Evolutionary conservation across 2,329 filamentous ascomycete genomes (phyloP).

Genomic region (Monilinia fructicola): DNA sequence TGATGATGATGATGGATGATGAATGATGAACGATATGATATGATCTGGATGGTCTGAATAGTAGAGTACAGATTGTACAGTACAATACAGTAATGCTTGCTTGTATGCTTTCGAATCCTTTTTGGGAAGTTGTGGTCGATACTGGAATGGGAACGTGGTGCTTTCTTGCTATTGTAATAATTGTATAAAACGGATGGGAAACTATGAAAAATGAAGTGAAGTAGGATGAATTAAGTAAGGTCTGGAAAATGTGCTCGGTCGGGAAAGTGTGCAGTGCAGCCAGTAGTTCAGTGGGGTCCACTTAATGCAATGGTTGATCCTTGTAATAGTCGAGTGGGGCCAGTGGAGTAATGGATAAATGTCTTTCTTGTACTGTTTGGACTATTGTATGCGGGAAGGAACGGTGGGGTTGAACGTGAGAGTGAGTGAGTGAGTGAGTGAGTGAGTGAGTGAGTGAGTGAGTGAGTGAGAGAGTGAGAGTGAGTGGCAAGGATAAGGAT

Average conservation of each 20-base stretch:
- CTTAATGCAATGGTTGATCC: neutral
- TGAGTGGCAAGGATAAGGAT: neutral
- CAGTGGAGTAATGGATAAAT: neutral
- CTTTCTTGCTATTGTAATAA: no score
- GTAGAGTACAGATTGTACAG: no score
- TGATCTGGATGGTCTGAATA: no score
- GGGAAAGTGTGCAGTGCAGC: slow-evolving; percentile 18
- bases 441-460: neutral
- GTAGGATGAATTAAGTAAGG: neutral
- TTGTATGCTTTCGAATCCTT: no score
- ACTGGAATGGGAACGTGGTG: no score
- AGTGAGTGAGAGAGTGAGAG: neutral
- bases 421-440: no score
- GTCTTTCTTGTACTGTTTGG: slow-evolving; percentile 5
- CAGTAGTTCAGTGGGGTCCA: neutral
- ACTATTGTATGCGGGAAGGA: slow-evolving; percentile 21
- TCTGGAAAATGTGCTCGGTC: slow-evolving; percentile 12
- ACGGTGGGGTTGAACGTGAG: slow-evolving; percentile 6
- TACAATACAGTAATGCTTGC: no score
- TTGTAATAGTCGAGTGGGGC: neutral
- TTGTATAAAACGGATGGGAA: no score
- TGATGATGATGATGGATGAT: no score
- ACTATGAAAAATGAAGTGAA: neutral
- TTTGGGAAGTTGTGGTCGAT: no score
- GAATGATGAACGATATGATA: no score